phyloP scores from a whole-genome alignment of 805 yeast species.

The Metschnikowia lunata region DNA sequence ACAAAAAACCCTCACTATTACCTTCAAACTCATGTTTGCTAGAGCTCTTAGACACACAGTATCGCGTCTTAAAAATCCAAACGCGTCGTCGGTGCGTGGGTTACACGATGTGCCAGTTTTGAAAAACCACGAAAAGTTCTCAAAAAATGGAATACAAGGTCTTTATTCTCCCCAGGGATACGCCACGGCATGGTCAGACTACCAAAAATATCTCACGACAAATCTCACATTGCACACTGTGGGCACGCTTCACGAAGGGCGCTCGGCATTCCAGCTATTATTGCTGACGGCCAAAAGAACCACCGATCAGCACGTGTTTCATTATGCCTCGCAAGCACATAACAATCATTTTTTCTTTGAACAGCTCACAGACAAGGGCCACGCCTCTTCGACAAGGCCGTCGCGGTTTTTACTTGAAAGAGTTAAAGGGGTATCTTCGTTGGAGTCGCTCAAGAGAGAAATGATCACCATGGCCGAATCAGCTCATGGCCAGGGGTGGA shows the following conservation, averaged over 20 bases:
- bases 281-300: slow-evolving; percentile 63
- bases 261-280: slow-evolving; percentile 67
- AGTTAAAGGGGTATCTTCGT: slow-evolving; percentile 30
- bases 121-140: slow-evolving; percentile 34
- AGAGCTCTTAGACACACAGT: background rate
- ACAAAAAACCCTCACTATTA: background rate
- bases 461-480: slow-evolving; percentile 49
- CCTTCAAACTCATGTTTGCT: slow-evolving; percentile 2
- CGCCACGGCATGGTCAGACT: slow-evolving; percentile 72
- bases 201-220: slow-evolving; percentile 63
- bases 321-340: slow-evolving; percentile 85
- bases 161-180: slow-evolving; percentile 64
- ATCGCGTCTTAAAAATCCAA: background rate
- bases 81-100: background rate
- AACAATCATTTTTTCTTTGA: slow-evolving; percentile 87
- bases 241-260: slow-evolving; percentile 77
- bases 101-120: slow-evolving; percentile 66
- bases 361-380: slow-evolving; percentile 42
- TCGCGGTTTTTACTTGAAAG: slow-evolving; percentile 36
- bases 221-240: slow-evolving; percentile 59
- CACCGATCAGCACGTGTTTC: slow-evolving; percentile 67
- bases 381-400: slow-evolving; percentile 33
- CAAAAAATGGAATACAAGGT: slow-evolving; percentile 54
- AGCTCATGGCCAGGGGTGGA: slow-evolving; percentile 69
- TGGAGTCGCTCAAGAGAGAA: slow-evolving; percentile 49